phyloP scores from a whole-genome alignment of 2,329 filamentous ascomycete species.

The Ophiostoma novo-ulmi region DNA sequence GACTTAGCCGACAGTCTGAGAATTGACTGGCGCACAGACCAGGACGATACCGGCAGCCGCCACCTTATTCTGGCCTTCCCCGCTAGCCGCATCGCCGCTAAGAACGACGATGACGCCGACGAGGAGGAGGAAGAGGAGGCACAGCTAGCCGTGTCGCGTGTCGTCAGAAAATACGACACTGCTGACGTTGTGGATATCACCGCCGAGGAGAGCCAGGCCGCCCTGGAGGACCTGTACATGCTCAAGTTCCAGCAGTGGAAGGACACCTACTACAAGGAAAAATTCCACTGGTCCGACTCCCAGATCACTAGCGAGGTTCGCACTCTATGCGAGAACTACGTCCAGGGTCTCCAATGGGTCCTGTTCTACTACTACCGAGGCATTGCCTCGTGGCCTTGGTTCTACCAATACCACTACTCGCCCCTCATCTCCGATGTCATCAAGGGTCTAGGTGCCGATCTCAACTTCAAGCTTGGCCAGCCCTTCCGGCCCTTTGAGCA shows the following conservation, averaged over 20 bases:
- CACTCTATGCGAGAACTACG: constrained; percentile 88
- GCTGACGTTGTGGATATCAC: constrained; percentile 78
- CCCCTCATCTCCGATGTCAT: constrained; percentile 90
- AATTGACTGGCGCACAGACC: constrained; percentile 53
- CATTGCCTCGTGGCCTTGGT: constrained; percentile 98
- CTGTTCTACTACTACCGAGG: constrained; percentile 97
- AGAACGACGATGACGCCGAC: constrained; percentile 53
- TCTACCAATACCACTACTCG: constrained; percentile 92
- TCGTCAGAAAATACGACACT: constrained; percentile 86
- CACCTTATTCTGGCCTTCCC: constrained; percentile 50
- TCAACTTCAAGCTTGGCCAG: constrained; percentile 89
- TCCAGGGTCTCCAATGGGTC: constrained; percentile 96
- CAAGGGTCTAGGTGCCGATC: constrained; percentile 77
- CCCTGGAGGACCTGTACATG: constrained; percentile 80
- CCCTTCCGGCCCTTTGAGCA: constrained; percentile 95
- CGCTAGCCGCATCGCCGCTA: constrained; percentile 31
- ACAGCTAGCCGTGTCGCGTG: constrained; percentile 72
- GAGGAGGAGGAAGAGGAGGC: constrained; percentile 80
- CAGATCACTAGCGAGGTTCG: constrained; percentile 70
- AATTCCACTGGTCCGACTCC: constrained; percentile 80
- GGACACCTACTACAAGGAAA: constrained; percentile 83
- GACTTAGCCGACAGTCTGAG: constrained; percentile 65
- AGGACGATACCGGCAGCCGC: constrained; percentile 52
- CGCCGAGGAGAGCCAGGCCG: constrained; percentile 69
- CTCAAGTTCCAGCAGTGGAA: constrained; percentile 91